These are phyloP conservation scores for Golubevia sp. DNA, from an alignment of 1,284 basidiomycete genomes.

Conservation along the genomic window DNA sequence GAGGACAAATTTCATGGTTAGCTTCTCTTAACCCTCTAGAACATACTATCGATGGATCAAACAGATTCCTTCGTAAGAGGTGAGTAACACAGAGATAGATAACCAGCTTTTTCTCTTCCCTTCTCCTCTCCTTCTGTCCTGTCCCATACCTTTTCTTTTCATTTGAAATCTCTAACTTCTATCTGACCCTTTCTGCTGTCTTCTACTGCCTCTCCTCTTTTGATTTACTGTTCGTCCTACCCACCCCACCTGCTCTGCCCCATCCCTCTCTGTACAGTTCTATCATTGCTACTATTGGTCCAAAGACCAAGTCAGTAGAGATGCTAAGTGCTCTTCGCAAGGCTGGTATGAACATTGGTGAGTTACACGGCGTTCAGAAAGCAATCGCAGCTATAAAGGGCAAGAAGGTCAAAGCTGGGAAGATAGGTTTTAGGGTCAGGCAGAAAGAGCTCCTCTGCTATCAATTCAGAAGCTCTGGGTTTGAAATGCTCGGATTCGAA, in stretches of 20 bases:
- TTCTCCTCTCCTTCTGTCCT: neutral
- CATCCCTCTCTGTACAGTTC: slow-evolving; percentile 22
- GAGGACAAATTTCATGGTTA: slow-evolving; percentile 56
- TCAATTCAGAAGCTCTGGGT: no score
- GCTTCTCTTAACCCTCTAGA: slow-evolving; percentile 60
- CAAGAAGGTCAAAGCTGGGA: no score
- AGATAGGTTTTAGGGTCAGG: no score
- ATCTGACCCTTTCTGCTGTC: no score
- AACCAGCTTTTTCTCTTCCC: neutral
- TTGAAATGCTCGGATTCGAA: no score
- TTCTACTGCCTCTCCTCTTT: no score
- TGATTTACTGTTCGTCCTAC: neutral
- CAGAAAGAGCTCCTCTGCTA: no score
- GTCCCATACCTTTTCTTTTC: neutral
- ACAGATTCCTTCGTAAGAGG: slow-evolving; percentile 60
- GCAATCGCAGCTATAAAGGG: no score
- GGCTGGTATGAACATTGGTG: slow-evolving; percentile 58
- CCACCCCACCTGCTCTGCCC: no score
- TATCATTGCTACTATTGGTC: slow-evolving; percentile 59
- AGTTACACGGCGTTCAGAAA: no score
- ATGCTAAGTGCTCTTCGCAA: slow-evolving; percentile 52
- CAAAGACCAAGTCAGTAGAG: slow-evolving; percentile 56
- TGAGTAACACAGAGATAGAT: slow-evolving; percentile 11
- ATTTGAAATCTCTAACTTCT: neutral
- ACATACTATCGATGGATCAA: slow-evolving; percentile 35